phyloP scores from a whole-genome alignment of 805 yeast species.

The Nakazawaea wickerhamii region DNA sequence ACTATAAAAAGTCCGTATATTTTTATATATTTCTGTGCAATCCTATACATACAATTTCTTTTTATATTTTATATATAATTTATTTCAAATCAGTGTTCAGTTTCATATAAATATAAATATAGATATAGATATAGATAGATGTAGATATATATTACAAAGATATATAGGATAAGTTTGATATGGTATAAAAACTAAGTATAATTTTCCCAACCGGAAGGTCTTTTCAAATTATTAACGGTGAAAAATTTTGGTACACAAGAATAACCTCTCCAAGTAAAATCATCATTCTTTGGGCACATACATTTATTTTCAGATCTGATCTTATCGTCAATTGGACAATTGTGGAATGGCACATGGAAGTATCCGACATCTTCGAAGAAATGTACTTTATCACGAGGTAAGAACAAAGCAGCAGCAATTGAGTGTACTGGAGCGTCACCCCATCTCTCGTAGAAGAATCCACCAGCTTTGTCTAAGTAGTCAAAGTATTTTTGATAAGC shows the following conservation, averaged over 20 bases:
- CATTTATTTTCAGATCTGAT: slow-evolving; percentile 60
- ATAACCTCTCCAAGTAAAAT: slow-evolving; percentile 72
- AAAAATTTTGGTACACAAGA: slow-evolving; percentile 66
- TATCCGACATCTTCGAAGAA: slow-evolving; percentile 84
- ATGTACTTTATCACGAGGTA: slow-evolving; percentile 66
- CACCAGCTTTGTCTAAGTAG: slow-evolving; percentile 72
- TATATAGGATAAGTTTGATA: too few species aligned
- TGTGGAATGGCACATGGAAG: slow-evolving; percentile 74
- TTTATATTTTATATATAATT: too few species aligned
- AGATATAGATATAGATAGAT: too few species aligned
- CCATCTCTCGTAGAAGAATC: slow-evolving; percentile 93
- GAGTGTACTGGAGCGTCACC: slow-evolving; percentile 94
- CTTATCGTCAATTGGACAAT: slow-evolving; percentile 67
- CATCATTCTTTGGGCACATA: slow-evolving; percentile 65
- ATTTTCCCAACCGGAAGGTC: slow-evolving; percentile 69
- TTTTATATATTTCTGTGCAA: too few species aligned
- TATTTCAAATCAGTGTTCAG: too few species aligned
- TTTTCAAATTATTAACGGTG: slow-evolving; percentile 46
- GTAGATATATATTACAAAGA: too few species aligned
- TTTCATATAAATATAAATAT: too few species aligned
- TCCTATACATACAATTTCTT: too few species aligned
- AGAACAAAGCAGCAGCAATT: slow-evolving; percentile 75
- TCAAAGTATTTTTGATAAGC: slow-evolving; percentile 71
- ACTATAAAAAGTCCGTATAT: not conserved
- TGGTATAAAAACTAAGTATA: slow-evolving; percentile 29